These are phyloP conservation scores for Letharia columbiana DNA, from an alignment of 495 filamentous ascomycete species.

Conservation along the genomic window DNA sequence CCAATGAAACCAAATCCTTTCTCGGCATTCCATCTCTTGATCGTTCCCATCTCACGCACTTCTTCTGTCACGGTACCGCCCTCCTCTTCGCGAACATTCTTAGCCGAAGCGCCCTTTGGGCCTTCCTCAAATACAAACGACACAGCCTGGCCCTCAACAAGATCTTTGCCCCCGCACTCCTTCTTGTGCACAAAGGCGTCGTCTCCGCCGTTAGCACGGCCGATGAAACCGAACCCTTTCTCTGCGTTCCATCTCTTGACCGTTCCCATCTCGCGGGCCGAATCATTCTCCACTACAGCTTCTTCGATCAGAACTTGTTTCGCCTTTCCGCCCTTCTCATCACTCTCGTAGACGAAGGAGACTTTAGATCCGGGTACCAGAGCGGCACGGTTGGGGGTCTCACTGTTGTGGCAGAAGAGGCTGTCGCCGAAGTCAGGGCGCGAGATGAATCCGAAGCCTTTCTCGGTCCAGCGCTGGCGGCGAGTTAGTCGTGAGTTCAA, in stretches of 20 bases:
- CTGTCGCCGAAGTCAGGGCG: constrained; percentile 9
- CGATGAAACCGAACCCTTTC: constrained; percentile 18
- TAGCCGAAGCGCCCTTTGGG: constrained; percentile 12
- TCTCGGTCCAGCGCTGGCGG: constrained; percentile 16
- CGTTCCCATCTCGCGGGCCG: constrained; percentile 7
- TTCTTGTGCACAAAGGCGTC: not conserved
- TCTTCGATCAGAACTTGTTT: constrained; percentile 14
- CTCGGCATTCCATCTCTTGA: constrained; percentile 19
- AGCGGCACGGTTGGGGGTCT: constrained; percentile 3
- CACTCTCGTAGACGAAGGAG: constrained; percentile 15
- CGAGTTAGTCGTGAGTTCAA: not conserved
- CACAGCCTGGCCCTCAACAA: constrained; percentile 3
- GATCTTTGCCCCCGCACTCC: not conserved
- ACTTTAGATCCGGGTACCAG: constrained; percentile 14
- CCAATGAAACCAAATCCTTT: constrained; percentile 20
- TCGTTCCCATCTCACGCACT: constrained; percentile 9
- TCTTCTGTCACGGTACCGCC: not conserved
- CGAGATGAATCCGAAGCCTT: constrained; percentile 20
- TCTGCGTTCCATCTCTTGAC: constrained; percentile 19
- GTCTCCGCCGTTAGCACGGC: constrained; percentile 9
- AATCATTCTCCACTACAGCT: constrained; percentile 1
- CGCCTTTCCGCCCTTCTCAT: constrained; percentile 18
- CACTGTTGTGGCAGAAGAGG: constrained; percentile 14
- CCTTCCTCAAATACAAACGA: constrained; percentile 17
- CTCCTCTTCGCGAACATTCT: constrained; percentile 14